Evolutionary conservation across 768 basidiomycete genomes (phyloP).

Genomic region (Russula earlei): DNA sequence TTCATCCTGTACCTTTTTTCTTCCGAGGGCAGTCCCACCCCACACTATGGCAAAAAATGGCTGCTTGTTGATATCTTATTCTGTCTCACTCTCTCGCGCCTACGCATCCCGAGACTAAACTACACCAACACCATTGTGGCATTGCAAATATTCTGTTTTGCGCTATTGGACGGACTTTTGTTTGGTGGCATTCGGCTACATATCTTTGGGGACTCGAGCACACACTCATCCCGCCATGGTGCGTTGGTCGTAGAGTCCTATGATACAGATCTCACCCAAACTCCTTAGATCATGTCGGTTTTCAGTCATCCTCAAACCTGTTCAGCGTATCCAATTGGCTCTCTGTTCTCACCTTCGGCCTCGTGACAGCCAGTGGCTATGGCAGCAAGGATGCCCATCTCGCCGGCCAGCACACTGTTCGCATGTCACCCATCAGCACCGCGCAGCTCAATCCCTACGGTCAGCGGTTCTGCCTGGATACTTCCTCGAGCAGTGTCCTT

Average conservation of each 20-base stretch:
- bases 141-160: conserved; percentile 51
- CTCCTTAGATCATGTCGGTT: conserved; percentile 15
- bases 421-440: conserved; percentile 89
- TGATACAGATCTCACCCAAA: conserved; percentile 2
- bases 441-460: conserved; percentile 77
- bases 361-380: conserved; percentile 35
- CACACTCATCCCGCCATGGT: conserved; percentile 15
- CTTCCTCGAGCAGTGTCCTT: conserved; percentile 44
- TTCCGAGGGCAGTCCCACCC: conserved; percentile 31
- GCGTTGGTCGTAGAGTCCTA: conserved; percentile 15
- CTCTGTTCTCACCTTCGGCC: conserved; percentile 40
- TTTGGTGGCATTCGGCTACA: conserved; percentile 66
- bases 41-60: conserved; percentile 54
- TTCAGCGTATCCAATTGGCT: conserved; percentile 43
- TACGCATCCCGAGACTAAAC: conserved; percentile 66
- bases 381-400: conserved; percentile 47
- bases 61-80: conserved; percentile 59
- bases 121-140: conserved; percentile 55
- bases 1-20: conserved; percentile 46
- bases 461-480: conserved; percentile 64
- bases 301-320: conserved; percentile 21
- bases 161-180: conserved; percentile 57
- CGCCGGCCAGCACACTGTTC: conserved; percentile 82
- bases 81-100: conserved; percentile 43
- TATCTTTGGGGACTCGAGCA: conserved; percentile 26